Evolutionary conservation across 805 yeast species (phyloP).

Genomic region (Suhomyces vadensis): DNA sequence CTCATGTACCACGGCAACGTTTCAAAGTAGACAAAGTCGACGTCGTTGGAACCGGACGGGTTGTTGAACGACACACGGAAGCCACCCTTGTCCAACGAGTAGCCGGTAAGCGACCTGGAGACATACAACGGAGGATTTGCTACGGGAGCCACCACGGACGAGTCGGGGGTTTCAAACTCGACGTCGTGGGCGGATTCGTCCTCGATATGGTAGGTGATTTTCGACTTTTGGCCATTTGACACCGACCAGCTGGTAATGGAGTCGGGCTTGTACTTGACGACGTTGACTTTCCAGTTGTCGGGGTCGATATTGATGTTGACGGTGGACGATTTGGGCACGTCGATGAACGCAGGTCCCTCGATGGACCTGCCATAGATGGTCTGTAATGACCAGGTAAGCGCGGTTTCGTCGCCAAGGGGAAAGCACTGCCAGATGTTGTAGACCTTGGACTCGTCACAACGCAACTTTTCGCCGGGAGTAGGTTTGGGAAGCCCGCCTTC

Average conservation of each 20-base stretch:
- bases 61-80: constrained; percentile 77
- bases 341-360: constrained; percentile 63
- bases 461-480: constrained; percentile 61
- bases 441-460: constrained; percentile 69
- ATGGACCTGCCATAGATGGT: constrained; percentile 72
- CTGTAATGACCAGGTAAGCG: constrained; percentile 52
- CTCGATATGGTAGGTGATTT: constrained; percentile 15
- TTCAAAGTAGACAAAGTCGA: constrained; percentile 67
- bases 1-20: constrained; percentile 93
- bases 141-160: constrained; percentile 41
- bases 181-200: constrained; percentile 35
- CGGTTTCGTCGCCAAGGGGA: constrained; percentile 60
- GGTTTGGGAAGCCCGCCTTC: constrained; percentile 81
- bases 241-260: constrained; percentile 12
- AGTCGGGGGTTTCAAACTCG: constrained; percentile 44
- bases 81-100: constrained; percentile 90
- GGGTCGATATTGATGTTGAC: constrained; percentile 47
- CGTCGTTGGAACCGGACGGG: constrained; percentile 48
- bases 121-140: constrained; percentile 64
- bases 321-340: constrained; percentile 38
- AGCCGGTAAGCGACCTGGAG: constrained; percentile 86
- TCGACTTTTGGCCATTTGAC: constrained; percentile 2
- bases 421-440: constrained; percentile 70
- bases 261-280: constrained; percentile 19
- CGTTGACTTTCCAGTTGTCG: constrained; percentile 48